Evolutionary conservation across 805 yeast genomes (phyloP).

Genomic region (Ogataea saltuana): DNA sequence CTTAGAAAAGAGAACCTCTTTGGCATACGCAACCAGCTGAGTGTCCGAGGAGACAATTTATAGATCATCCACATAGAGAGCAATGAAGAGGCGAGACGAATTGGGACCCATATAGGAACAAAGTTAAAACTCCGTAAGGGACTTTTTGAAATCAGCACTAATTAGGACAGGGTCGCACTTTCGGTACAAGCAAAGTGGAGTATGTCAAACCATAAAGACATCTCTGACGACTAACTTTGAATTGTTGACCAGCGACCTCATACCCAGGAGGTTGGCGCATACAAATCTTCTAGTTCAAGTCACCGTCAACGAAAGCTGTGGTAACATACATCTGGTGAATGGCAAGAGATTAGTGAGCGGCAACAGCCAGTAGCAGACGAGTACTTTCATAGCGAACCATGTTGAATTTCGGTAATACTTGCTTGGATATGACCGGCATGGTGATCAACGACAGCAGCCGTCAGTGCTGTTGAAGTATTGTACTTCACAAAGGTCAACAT

Average conservation of each 20-base stretch:
- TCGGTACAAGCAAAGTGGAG: constrained; percentile 5
- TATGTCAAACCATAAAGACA: constrained; percentile 3
- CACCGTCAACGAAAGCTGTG: background rate
- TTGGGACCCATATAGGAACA: background rate
- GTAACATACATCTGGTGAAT: background rate
- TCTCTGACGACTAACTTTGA: background rate
- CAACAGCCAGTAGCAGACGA: background rate
- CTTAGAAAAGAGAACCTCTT: background rate
- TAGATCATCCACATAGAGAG: constrained; percentile 4
- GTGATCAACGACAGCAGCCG: background rate
- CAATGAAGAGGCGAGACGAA: background rate
- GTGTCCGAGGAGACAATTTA: background rate
- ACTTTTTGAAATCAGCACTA: constrained; percentile 4
- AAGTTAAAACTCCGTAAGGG: constrained; percentile 4
- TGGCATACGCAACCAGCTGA: background rate
- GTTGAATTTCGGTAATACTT: background rate
- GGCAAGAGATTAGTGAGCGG: background rate
- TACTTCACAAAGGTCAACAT: no score
- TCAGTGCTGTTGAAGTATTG: no score
- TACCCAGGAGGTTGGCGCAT: background rate
- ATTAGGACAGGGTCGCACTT: constrained; percentile 1
- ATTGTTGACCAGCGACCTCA: background rate
- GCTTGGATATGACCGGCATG: no score
- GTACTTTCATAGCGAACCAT: background rate
- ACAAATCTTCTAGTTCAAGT: background rate